phyloP scores from a whole-genome alignment of 345 rosid species.

The Gossypium sturtianum region DNA sequence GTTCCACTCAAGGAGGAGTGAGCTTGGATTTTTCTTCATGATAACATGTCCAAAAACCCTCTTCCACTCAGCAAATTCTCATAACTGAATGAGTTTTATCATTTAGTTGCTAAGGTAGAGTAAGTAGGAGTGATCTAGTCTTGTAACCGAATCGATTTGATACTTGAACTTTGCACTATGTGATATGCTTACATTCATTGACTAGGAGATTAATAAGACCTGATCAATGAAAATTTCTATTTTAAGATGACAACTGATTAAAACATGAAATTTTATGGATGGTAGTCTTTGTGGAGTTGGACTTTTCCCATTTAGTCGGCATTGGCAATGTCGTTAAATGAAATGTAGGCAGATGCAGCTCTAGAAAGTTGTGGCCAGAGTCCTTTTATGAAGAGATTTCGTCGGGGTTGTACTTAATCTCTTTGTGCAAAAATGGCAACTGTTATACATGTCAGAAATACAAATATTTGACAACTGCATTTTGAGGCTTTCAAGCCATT shows the following conservation, averaged over 20 bases:
- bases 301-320: too few relatives aligned
- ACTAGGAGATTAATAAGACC: neutral
- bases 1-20: slow-evolving; percentile 8
- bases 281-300: too few relatives aligned
- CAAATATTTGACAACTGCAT: neutral
- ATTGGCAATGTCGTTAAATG: too few relatives aligned
- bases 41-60: neutral
- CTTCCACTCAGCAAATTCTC: neutral
- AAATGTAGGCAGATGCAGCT: too few relatives aligned
- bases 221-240: neutral
- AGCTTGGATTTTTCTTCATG: neutral
- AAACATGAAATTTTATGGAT: neutral
- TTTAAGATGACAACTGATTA: neutral
- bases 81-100: neutral
- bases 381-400: neutral
- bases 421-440: neutral
- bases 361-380: neutral
- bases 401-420: neutral
- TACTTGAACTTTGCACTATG: neutral
- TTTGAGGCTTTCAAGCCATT: neutral
- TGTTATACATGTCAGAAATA: too few relatives aligned
- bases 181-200: neutral
- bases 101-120: slow-evolving; percentile 3
- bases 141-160: neutral
- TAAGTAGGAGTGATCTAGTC: neutral